A percentile compares a stretch with the other conserved stretches of the same genome.
These are phyloP conservation scores for Lippia alba DNA, from an alignment of 305 asterid species.

Conservation along the genomic window DNA sequence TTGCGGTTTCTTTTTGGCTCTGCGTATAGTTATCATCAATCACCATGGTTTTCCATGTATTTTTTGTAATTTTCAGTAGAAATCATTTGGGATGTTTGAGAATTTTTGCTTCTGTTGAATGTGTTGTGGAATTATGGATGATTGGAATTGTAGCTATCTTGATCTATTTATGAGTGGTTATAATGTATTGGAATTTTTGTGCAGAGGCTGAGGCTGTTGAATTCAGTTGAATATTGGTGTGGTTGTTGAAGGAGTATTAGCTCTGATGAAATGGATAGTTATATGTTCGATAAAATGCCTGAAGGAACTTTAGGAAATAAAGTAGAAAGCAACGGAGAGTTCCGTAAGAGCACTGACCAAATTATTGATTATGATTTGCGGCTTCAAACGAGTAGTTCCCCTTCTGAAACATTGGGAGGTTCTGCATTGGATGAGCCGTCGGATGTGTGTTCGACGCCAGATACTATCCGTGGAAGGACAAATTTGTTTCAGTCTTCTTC, in stretches of 20 bases:
- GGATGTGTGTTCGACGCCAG: slow-evolving; percentile 58
- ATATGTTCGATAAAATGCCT: slow-evolving; percentile 42
- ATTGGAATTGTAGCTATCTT: slow-evolving; percentile 18
- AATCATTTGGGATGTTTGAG: slow-evolving; percentile 28
- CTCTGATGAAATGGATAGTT: slow-evolving; percentile 58
- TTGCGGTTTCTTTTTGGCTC: slow-evolving; percentile 26
- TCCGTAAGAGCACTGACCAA: slow-evolving; percentile 29
- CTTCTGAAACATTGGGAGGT: slow-evolving; percentile 28
- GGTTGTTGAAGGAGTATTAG: slow-evolving; percentile 38
- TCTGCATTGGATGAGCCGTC: slow-evolving; percentile 41
- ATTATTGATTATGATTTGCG: slow-evolving; percentile 28
- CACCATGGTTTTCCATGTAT: slow-evolving; percentile 35
- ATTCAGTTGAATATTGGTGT: slow-evolving; percentile 31
- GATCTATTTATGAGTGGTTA: slow-evolving; percentile 26
- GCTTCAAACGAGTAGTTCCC: slow-evolving; percentile 22
- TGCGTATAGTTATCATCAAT: slow-evolving; percentile 1
- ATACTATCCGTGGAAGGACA: slow-evolving; percentile 35
- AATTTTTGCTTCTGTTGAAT: slow-evolving; percentile 33
- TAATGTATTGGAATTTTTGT: slow-evolving; percentile 26
- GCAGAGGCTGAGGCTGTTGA: slow-evolving; percentile 32
- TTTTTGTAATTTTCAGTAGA: slow-evolving; percentile 36
- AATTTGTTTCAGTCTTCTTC: slow-evolving; percentile 49
- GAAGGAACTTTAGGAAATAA: slow-evolving; percentile 34
- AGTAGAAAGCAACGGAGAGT: slow-evolving; percentile 33
- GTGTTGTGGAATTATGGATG: slow-evolving; percentile 25